These are phyloP conservation scores for Phytophthora vignae DNA, from an alignment of 352 stramenopile genomes.

Conservation along the genomic window DNA sequence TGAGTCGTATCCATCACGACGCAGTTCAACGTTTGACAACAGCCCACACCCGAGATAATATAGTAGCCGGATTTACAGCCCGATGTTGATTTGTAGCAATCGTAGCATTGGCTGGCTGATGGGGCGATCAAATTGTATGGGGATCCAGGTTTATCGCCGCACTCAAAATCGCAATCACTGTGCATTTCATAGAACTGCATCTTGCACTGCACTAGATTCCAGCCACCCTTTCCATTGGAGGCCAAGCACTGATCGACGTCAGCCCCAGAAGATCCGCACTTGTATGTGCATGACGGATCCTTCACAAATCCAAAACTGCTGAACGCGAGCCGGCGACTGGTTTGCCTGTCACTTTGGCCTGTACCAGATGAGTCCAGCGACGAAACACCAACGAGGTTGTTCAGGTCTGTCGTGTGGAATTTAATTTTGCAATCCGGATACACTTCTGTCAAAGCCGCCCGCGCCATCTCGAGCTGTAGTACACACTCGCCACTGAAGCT, in stretches of 20 bases:
- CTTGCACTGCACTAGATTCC: background rate
- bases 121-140: background rate
- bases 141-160: background rate
- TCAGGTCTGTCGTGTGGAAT: background rate
- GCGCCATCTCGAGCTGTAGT: background rate
- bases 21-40: background rate
- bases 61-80: background rate
- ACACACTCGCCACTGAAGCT: background rate
- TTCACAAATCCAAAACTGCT: background rate
- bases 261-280: background rate
- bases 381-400: background rate
- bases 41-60: background rate
- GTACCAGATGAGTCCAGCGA: no score
- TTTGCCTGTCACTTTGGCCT: background rate
- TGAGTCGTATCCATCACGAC: background rate
- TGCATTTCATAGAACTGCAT: background rate
- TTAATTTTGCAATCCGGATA: background rate
- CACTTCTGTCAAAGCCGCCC: background rate
- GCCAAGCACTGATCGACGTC: background rate
- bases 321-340: background rate
- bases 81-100: background rate
- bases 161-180: background rate
- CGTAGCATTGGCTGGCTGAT: background rate
- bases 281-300: background rate
- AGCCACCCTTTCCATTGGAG: background rate